Percentiles rank a stretch among this genome's conserved stretches.
Evolutionary conservation across 2,329 filamentous ascomycete species (phyloP).

Genomic region (Plectosphaerella cucumerina): DNA sequence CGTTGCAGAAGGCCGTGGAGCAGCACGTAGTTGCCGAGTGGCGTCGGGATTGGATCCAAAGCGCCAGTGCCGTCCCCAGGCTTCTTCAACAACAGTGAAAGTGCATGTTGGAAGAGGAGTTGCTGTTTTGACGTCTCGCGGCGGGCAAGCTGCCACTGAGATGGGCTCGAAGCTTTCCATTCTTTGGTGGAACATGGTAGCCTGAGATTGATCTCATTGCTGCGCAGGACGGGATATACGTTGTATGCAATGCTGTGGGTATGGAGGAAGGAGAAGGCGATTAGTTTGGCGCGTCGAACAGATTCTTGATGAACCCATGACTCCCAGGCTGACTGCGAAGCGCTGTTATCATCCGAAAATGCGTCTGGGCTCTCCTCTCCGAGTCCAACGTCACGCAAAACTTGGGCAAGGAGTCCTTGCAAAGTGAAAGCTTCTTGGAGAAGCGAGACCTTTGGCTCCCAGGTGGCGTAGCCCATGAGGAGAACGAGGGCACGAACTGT

Average conservation of each 20-base stretch:
- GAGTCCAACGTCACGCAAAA: constrained; percentile 27
- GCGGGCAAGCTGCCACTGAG: constrained; percentile 22
- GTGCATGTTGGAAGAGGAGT: constrained; percentile 29
- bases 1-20: constrained; percentile 31
- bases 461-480: constrained; percentile 33
- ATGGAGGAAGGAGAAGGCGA: constrained; percentile 32
- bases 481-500: constrained; percentile 26
- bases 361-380: constrained; percentile 15
- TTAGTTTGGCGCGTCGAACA: constrained; percentile 27
- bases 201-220: constrained; percentile 28
- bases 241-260: constrained; percentile 34
- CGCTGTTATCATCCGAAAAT: not conserved
- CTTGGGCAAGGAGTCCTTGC: constrained; percentile 26
- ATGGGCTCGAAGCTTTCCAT: constrained; percentile 27
- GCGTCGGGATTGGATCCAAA: constrained; percentile 28
- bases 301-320: constrained; percentile 28
- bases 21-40: constrained; percentile 31
- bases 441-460: constrained; percentile 26
- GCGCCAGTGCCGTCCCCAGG: constrained; percentile 20
- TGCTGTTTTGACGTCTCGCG: constrained; percentile 24
- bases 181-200: constrained; percentile 30
- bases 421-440: constrained; percentile 29
- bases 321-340: constrained; percentile 18
- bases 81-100: constrained; percentile 25
- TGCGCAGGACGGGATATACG: constrained; percentile 28